Evolutionary conservation across 2,329 filamentous ascomycete species (phyloP).

Genomic region (Colletotrichum scovillei): DNA sequence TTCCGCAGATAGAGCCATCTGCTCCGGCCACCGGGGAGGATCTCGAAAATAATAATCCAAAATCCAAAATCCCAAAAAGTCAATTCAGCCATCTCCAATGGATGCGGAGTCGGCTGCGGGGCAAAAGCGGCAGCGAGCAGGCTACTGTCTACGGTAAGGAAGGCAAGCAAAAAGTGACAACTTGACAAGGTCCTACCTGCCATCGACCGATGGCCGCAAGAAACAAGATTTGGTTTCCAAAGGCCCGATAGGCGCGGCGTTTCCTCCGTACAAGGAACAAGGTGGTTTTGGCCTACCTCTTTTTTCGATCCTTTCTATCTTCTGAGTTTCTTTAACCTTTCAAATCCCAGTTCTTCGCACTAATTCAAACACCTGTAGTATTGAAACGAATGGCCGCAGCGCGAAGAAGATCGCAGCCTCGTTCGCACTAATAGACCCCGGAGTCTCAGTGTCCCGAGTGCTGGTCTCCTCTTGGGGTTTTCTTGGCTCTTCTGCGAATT

Average conservation of each 20-base stretch:
- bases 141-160: neutral
- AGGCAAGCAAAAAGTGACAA: neutral
- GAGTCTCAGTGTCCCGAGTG: neutral
- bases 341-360: too few species aligned
- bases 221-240: slow-evolving; percentile 27
- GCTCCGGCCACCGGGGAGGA: neutral
- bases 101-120: neutral
- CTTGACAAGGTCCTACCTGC: neutral
- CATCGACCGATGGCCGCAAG: neutral
- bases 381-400: neutral
- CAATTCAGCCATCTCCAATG: neutral
- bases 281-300: neutral
- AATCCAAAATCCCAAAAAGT: neutral
- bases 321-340: neutral
- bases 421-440: neutral
- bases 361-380: neutral
- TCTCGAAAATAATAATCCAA: neutral
- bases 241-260: slow-evolving; percentile 24
- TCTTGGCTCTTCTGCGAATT: neutral
- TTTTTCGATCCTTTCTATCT: neutral
- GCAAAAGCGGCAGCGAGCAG: neutral
- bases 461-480: neutral
- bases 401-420: neutral
- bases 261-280: neutral
- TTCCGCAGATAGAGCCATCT: neutral